These are phyloP conservation scores for Ogataea zsoltii DNA, from an alignment of 805 yeast genomes.

Conservation along the genomic window DNA sequence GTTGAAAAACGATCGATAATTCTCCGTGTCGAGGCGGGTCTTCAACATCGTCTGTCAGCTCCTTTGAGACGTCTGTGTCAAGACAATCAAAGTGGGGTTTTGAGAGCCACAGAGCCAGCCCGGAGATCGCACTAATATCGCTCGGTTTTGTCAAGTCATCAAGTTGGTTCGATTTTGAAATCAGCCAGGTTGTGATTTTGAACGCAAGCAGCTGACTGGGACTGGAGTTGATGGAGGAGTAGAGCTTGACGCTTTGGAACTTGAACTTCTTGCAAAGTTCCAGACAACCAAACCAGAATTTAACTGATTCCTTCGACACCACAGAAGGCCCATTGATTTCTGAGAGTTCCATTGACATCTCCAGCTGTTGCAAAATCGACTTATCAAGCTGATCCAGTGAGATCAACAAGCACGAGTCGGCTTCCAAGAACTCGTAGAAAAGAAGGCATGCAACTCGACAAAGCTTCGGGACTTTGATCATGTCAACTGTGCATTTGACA, in stretches of 20 bases:
- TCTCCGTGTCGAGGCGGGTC: not conserved
- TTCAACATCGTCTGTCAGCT: not conserved
- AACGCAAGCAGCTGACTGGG: slow-evolving; percentile 19
- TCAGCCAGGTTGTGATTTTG: slow-evolving; percentile 52
- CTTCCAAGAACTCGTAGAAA: slow-evolving; percentile 20
- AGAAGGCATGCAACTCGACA: slow-evolving; percentile 36
- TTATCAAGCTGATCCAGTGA: slow-evolving; percentile 34
- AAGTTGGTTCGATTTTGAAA: slow-evolving; percentile 44
- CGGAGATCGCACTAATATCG: slow-evolving; percentile 27
- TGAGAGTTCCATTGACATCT: slow-evolving; percentile 51
- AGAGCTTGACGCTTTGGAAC: slow-evolving; percentile 30
- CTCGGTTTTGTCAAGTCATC: slow-evolving; percentile 4
- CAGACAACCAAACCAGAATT: slow-evolving; percentile 53
- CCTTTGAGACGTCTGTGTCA: too few species aligned
- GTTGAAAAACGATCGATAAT: slow-evolving; percentile 12
- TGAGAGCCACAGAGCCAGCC: slow-evolving; percentile 47
- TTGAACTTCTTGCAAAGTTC: slow-evolving; percentile 38
- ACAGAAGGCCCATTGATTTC: slow-evolving; percentile 62
- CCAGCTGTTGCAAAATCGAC: slow-evolving; percentile 46
- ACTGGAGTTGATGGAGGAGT: slow-evolving; percentile 14
- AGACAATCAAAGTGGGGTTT: slow-evolving; percentile 9
- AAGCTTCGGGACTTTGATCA: slow-evolving; percentile 34
- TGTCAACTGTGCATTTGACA: slow-evolving; percentile 38
- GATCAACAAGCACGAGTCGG: slow-evolving; percentile 2
- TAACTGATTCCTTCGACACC: slow-evolving; percentile 46